Evolutionary conservation across 257 asterid species (phyloP), one percentile per base, ranked within the genome.

Genomic region (Lithospermum erythrorhizon): DNA sequence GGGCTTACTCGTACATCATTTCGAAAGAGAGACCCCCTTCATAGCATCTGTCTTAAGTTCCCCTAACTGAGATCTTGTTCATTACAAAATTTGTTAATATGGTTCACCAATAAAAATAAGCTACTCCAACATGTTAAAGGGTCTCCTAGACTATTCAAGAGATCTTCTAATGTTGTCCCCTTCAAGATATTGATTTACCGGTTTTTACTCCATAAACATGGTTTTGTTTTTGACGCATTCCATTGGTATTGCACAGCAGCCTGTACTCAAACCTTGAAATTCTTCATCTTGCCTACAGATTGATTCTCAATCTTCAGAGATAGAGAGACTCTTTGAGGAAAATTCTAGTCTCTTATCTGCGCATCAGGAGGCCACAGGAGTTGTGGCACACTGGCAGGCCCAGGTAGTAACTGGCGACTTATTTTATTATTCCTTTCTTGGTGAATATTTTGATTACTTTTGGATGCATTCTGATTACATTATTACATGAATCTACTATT

Each of bases 251-350:
- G 14, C 0, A 3, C 13, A 35, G 45, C 45, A 8, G 45, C 7
- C 2, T 9, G 45, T 35, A 35, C 49, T 13, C 4, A 41, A 41
- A 70, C 62, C 66, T 76, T 55, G 64, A 61, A 27, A 18, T 60
- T 14, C 32, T 55, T 70, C 53, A 59, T 14, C 49, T 19, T 51
- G 35, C 74, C 67, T 67, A 45, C 83, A 91, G 98, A 82, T 91
- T 56, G 98, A 91, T 73, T 91, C 98, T 62, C 98, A 91, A 63
- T 91, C 98, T 66, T 77, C 95, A 19, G 98, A 91, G 73, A 88
- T 91, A 70, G 98, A 91, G 86, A 82, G 74, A 68, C 81, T 91
- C 53, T 88, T 88, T 6, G 96, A 88, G 73, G 98, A 91, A 75
- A 91, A 83, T 69, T 81, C 94, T 57, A 77, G 70, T 68, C 89